Evolutionary conservation across 2,329 filamentous ascomycete species (phyloP).

Genomic region (Ophiocordyceps polyrhachis-furcata): DNA sequence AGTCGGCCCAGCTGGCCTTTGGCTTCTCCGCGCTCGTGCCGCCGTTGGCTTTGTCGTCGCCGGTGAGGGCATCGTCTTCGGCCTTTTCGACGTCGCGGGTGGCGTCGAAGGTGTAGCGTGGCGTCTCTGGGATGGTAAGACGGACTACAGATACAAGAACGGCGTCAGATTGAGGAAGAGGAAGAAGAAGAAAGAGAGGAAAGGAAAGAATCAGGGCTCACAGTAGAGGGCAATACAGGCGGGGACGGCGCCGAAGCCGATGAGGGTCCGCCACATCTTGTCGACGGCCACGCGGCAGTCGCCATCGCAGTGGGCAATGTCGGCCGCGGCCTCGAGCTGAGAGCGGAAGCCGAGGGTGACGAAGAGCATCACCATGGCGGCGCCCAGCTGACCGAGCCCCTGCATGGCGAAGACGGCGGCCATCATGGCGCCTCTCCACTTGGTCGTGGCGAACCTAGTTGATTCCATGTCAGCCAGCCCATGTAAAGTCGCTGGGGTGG

Average conservation of each 20-base stretch:
- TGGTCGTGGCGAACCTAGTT: slow-evolving; percentile 49
- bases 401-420: slow-evolving; percentile 76
- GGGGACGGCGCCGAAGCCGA: slow-evolving; percentile 65
- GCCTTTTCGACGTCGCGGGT: slow-evolving; percentile 57
- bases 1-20: slow-evolving; percentile 56
- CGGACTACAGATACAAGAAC: slow-evolving; percentile 21
- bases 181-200: slow-evolving; percentile 23
- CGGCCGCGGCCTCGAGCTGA: slow-evolving; percentile 32
- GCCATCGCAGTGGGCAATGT: slow-evolving; percentile 32
- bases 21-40: slow-evolving; percentile 34
- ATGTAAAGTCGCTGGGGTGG: too few relatives aligned
- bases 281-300: slow-evolving; percentile 35
- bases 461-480: too few relatives aligned
- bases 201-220: too few relatives aligned
- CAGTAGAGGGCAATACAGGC: slow-evolving; percentile 68
- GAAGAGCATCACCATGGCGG: slow-evolving; percentile 59
- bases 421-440: slow-evolving; percentile 79
- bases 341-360: slow-evolving; percentile 53
- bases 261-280: slow-evolving; percentile 73
- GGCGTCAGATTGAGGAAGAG: not conserved
- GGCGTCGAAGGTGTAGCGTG: slow-evolving; percentile 74
- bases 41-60: slow-evolving; percentile 26
- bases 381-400: slow-evolving; percentile 60
- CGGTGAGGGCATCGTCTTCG: slow-evolving; percentile 48
- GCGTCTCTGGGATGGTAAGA: slow-evolving; percentile 72